phyloP scores from a whole-genome alignment of 2,329 filamentous ascomycete species.

The Hansfordia pulvinata region DNA sequence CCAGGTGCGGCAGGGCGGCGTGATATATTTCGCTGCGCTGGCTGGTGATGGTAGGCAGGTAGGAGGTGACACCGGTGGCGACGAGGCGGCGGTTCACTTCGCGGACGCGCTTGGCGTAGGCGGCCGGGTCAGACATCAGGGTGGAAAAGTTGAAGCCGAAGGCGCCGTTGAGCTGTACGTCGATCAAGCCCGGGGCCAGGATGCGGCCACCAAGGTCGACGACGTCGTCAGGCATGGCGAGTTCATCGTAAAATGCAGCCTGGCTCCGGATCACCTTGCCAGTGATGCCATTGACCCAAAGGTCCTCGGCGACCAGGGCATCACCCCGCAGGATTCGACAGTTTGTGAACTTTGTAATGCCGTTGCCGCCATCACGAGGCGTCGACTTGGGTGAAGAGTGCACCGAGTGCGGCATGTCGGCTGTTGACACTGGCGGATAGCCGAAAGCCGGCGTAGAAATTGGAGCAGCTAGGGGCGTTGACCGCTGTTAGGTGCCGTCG shows the following conservation, averaged over 20 bases:
- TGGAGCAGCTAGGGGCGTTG: too few relatives aligned
- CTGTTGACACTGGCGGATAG: too few relatives aligned
- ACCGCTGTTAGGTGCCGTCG: slow-evolving; percentile 14
- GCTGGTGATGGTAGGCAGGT: slow-evolving; percentile 75
- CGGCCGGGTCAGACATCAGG: slow-evolving; percentile 48
- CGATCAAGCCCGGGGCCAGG: slow-evolving; percentile 74
- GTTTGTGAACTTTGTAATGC: slow-evolving; percentile 81
- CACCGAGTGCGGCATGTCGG: slow-evolving; percentile 17
- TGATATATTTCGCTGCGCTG: slow-evolving; percentile 73
- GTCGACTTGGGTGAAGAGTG: slow-evolving; percentile 30
- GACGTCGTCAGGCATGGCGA: slow-evolving; percentile 55
- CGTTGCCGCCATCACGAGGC: slow-evolving; percentile 24
- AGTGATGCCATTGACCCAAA: slow-evolving; percentile 76
- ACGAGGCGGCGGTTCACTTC: slow-evolving; percentile 60
- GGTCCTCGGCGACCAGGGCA: slow-evolving; percentile 57
- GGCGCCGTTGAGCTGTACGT: slow-evolving; percentile 83
- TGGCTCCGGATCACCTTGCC: slow-evolving; percentile 71
- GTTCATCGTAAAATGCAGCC: slow-evolving; percentile 53
- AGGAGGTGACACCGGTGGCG: slow-evolving; percentile 74
- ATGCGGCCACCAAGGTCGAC: slow-evolving; percentile 76
- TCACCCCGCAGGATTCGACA: slow-evolving; percentile 62
- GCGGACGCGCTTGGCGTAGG: slow-evolving; percentile 60
- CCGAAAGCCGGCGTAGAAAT: background rate
- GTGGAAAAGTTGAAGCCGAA: slow-evolving; percentile 89
- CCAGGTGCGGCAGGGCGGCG: slow-evolving; percentile 63